Base-by-base conservation (phyloP, 1,139 yeast species). In the Candida freyschussii region DNA sequence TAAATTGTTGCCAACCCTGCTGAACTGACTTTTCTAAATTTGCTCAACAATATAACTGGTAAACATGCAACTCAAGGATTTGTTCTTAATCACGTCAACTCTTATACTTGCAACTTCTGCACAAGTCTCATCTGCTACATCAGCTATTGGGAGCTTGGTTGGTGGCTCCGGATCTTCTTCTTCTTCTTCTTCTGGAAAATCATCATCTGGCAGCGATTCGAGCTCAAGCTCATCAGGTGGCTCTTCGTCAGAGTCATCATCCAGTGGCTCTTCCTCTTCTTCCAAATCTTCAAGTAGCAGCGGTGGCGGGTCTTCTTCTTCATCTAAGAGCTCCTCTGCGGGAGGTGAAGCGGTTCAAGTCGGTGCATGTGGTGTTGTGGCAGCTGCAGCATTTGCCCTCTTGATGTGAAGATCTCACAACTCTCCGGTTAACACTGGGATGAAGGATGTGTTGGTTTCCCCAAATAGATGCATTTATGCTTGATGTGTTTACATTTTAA, bases 321-420 rank as follows among this genome's bases (percentile, higher is more conserved):
- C 24, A 13, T 18, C 24, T 21, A 19, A 18, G n/a, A 13, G 17
- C 13, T 14, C 18, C 10, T 13, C 17, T n/a, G 28, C 31, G 13
- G 41, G 34, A 30, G 37, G 24, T n/a, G n/a, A n/a, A n/a, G n/a
- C n/a, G n/a, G n/a, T n/a, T n/a, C n/a, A n/a, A 12, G 25, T 30
- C 28, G 39, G 27, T 34, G 41, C 34, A 18, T 33, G 25, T 25
- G 26, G 29, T 17, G 41, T 30, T 27, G n/a, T n/a, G n/a, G n/a
- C n/a, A n/a, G n/a, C n/a, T n/a, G 39, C 32, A 16, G 41, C 34
- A 34, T 31, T 26, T 29, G 41, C 34, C 14, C 25, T 34, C 17
- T 26, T 37, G 17, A 26, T 34, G 30, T 37, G 25, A 24, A 19
- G 21, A 19, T 11, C 21, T 19, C 8, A 19, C 21, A 19, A 19